Evolutionary conservation across 2,329 filamentous ascomycete species (phyloP), one percentile per base, ranked within the genome.

Genomic region (Moelleriella libera): DNA sequence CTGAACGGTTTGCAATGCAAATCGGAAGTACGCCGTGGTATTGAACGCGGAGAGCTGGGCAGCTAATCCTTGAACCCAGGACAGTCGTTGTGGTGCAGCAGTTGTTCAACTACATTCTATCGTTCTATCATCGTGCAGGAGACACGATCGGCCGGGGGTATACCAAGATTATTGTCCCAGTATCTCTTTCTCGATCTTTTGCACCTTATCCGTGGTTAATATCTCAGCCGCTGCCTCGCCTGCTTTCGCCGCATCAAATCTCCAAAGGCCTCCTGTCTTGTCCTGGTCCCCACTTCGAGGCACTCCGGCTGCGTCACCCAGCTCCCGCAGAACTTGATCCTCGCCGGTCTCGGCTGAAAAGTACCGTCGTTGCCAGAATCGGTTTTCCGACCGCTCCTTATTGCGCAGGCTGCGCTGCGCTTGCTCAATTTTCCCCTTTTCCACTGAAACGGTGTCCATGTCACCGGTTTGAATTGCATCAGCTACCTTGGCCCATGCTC

Each of bases 351-450:
- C 57, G 9, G 58, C 60, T 49, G 71, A 78, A 68, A 97, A 98
- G 69, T 92, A 97, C 47, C 83, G 76, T 43, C 88, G 76, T 58
- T 88, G 76, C 90, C 92, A 98, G 41, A 78, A 71, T 42, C 75
- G 75, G 21, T 81, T 81, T 55, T 88, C 85, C n/a, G 76, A 73
- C 57, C 78, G 79, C 63, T 96, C 89, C 58, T 78, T 72, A 61
- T 78, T 77, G 53, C 89, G 80, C 67, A 70, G 59, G 80, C 72
- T 63, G 76, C 86, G 80, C 71, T 97, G 90, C 37, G 82, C 80
- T 55, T 88, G 86, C 66, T 97, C 92, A 53, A 97, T 94, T 65
- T 87, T 86, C 49, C 77, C 76, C 72, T 97, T 97, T 62, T 94
- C 86, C 11, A 68, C 60, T 2, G 80, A 80, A 1, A 88, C 87